Evolutionary conservation across 192 early-diverging fungal species (phyloP).

Genomic region (Allomyces arbusculus): DNA sequence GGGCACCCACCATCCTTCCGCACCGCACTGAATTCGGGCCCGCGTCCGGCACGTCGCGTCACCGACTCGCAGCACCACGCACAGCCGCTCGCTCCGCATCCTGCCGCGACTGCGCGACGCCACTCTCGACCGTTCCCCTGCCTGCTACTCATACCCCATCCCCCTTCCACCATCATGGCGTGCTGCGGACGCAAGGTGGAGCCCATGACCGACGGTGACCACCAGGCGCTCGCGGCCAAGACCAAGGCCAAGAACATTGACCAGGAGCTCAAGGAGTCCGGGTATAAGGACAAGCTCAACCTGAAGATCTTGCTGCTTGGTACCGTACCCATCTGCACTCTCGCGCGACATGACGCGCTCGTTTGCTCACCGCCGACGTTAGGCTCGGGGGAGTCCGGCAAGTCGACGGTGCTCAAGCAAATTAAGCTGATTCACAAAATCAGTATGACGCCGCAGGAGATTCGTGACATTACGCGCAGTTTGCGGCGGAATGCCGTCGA

Average conservation of each 20-base stretch:
- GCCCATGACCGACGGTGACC: not conserved
- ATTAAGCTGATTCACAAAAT: slow-evolving; percentile 4
- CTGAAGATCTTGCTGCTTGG: slow-evolving; percentile 3
- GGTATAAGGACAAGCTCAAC: slow-evolving; percentile 1
- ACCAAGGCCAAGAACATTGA: not conserved
- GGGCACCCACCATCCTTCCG: no score
- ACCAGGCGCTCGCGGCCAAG: not conserved
- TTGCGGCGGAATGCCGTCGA: slow-evolving; percentile 2
- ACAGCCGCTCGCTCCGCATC: no score
- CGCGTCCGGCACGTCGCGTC: no score
- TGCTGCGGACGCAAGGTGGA: not conserved
- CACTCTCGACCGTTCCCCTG: no score
- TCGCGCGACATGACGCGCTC: no score
- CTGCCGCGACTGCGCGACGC: no score
- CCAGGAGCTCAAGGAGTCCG: not conserved
- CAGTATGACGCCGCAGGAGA: slow-evolving; percentile 2
- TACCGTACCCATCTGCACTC: not conserved
- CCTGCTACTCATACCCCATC: no score
- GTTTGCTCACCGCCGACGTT: not conserved
- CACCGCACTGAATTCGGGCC: no score
- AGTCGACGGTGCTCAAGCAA: slow-evolving; percentile 3
- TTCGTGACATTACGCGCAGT: not conserved
- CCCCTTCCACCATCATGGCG: not conserved
- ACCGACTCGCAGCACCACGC: no score
- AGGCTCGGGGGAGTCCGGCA: slow-evolving; percentile 3